A percentile compares a stretch with the other conserved stretches of the same genome.
Evolutionary conservation across 129 eudicot species (phyloP).

Genomic region (Helianthus tuberosus): DNA sequence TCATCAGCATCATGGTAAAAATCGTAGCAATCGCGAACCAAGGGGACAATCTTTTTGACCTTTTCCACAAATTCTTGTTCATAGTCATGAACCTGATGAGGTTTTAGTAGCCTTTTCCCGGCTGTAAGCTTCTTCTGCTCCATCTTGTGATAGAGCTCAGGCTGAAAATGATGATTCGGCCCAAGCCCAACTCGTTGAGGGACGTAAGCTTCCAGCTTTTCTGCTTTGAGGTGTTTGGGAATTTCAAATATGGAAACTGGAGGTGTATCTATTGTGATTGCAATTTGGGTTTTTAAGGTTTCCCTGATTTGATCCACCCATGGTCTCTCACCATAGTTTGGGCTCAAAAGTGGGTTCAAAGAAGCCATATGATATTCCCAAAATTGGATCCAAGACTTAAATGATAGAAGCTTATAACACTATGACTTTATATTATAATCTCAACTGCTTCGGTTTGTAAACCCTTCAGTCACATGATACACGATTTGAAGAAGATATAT

Average conservation of each 20-base stretch:
- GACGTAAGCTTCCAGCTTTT: conserved; percentile 45
- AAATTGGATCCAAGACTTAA: neutral
- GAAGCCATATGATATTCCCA: conserved; percentile 13
- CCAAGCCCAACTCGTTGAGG: conserved; percentile 54
- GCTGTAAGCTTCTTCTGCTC: conserved; percentile 52
- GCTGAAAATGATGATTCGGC: conserved; percentile 46
- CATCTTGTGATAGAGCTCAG: conserved; percentile 44
- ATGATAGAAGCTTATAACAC: neutral
- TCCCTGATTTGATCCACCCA: conserved; percentile 40
- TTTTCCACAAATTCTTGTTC: conserved; percentile 27
- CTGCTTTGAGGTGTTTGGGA: conserved; percentile 30
- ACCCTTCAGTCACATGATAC: no score
- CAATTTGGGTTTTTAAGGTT: conserved; percentile 30
- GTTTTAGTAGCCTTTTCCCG: conserved; percentile 25
- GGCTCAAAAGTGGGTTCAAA: conserved; percentile 15
- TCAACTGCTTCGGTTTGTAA: no score
- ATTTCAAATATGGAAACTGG: conserved; percentile 40
- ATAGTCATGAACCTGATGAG: neutral
- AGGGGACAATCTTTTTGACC: conserved; percentile 28
- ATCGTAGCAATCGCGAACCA: conserved; percentile 42
- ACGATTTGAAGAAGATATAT: no score
- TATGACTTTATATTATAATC: neutral
- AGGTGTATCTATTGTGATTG: conserved; percentile 27
- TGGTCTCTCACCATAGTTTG: conserved; percentile 26
- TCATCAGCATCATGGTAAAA: conserved; percentile 21